A percentile compares a stretch with the other conserved stretches of the same genome.
Evolutionary conservation across 495 filamentous ascomycete species (phyloP).

Genomic region (Friedmanniomyces simplex): DNA sequence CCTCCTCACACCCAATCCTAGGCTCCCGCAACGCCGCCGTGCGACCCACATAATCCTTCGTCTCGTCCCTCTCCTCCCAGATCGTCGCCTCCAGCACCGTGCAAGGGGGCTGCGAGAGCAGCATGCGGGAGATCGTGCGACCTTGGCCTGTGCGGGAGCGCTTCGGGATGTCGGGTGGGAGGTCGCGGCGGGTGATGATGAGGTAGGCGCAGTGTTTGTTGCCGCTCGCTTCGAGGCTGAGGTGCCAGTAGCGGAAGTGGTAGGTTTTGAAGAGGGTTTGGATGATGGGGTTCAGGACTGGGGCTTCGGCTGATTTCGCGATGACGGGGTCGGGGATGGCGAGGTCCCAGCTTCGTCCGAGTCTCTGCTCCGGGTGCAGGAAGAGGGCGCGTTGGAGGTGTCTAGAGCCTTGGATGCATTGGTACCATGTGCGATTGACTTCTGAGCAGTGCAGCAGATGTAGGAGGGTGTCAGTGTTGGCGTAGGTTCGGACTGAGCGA

Average conservation of each 20-base stretch:
- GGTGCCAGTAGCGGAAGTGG: constrained; percentile 19
- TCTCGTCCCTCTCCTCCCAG: constrained; percentile 21
- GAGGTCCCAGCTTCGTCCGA: constrained; percentile 5
- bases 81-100: constrained; percentile 14
- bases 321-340: not conserved
- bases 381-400: constrained; percentile 13
- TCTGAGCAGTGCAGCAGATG: constrained; percentile 13
- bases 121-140: constrained; percentile 9
- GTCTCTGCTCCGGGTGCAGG: constrained; percentile 1
- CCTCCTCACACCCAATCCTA: constrained; percentile 1
- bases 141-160: constrained; percentile 1
- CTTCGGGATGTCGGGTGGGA: not conserved
- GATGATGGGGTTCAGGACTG: constrained; percentile 17
- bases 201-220: constrained; percentile 12
- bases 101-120: constrained; percentile 16
- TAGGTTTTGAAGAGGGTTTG: constrained; percentile 11
- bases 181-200: constrained; percentile 12
- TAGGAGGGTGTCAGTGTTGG: not conserved
- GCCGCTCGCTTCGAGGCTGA: constrained; percentile 2
- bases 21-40: constrained; percentile 6
- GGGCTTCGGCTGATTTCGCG: not conserved
- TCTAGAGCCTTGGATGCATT: constrained; percentile 10
- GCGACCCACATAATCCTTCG: constrained; percentile 16
- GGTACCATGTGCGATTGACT: constrained; percentile 11
- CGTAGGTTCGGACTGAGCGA: constrained; percentile 1